Conservation (phyloP, 331 rosid genomes). For the Dryas integrifolia region DNA sequence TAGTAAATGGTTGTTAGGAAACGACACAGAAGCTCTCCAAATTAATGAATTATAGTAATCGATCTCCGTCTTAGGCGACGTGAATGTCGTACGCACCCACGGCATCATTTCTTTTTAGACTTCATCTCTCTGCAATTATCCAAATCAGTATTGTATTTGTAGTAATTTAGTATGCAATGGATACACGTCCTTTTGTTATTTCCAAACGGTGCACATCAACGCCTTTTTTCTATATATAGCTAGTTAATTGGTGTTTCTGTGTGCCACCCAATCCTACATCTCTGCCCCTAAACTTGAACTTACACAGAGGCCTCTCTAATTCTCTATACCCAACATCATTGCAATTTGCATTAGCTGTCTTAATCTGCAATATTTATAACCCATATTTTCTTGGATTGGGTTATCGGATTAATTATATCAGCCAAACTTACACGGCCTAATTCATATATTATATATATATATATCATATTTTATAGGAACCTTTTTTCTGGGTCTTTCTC, state of each 20-base stretch:
- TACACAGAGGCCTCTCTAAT: not conserved
- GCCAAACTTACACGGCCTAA: not conserved
- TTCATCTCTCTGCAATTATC: not conserved
- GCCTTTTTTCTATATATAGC: slow-evolving; percentile 22
- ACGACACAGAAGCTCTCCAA: slow-evolving; percentile 21
- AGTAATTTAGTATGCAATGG: no score
- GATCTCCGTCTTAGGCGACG: not conserved
- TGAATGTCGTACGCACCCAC: slow-evolving; percentile 21
- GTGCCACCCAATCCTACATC: slow-evolving; percentile 5
- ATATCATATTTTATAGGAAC: not conserved
- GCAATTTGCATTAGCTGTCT: not conserved
- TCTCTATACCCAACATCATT: not conserved
- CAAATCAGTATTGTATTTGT: no score
- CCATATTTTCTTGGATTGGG: not conserved
- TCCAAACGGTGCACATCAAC: not conserved
- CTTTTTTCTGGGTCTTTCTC: not conserved
- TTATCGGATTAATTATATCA: not conserved
- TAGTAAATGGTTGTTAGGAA: not conserved
- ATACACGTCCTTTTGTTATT: slow-evolving; percentile 16
- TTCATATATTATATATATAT: not conserved
- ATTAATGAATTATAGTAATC: not conserved
- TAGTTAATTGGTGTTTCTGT: not conserved
- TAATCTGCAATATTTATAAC: not conserved
- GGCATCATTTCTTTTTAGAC: no score
- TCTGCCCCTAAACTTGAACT: slow-evolving; percentile 3